Percentiles rank a stretch among this genome's conserved stretches.
These are phyloP conservation scores for Phytophthora podocarpi DNA, from an alignment of 352 stramenopile species.

Conservation along the genomic window DNA sequence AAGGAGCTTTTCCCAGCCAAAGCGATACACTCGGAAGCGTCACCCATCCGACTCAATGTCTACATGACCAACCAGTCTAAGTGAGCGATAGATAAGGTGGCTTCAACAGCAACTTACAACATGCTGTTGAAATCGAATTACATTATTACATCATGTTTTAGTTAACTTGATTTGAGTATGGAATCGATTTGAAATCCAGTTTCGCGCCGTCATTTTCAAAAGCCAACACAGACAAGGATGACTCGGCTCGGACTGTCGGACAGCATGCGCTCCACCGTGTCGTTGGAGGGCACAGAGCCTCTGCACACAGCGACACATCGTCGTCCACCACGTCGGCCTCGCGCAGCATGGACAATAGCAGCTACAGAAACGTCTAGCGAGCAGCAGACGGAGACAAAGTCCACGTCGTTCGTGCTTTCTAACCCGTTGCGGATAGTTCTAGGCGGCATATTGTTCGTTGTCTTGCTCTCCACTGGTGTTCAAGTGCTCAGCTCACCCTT, in stretches of 20 bases:
- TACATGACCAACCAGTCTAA: constrained; percentile 40
- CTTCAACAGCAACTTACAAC: background rate
- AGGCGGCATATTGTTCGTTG: constrained; percentile 11
- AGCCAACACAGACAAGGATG: constrained; percentile 27
- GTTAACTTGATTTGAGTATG: constrained; percentile 16
- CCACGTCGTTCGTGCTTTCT: constrained; percentile 1
- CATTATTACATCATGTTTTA: background rate
- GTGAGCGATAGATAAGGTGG: background rate
- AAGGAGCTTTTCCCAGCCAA: constrained; percentile 54
- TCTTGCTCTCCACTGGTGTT: constrained; percentile 10
- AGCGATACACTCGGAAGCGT: constrained; percentile 35
- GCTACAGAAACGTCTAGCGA: background rate
- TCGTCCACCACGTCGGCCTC: background rate
- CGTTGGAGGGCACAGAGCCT: constrained; percentile 25
- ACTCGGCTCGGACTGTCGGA: constrained; percentile 40
- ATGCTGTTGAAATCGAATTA: background rate
- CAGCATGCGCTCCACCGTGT: constrained; percentile 44
- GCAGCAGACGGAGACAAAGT: constrained; percentile 7
- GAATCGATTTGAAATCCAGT: constrained; percentile 30
- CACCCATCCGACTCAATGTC: constrained; percentile 63
- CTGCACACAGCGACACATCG: constrained; percentile 10
- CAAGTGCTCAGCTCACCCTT: background rate
- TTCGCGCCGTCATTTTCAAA: constrained; percentile 18
- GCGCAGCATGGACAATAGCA: background rate
- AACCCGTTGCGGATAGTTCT: constrained; percentile 14